Evolutionary conservation across 2,329 filamentous ascomycete species (phyloP).

Genomic region (Neonectria hederae): DNA sequence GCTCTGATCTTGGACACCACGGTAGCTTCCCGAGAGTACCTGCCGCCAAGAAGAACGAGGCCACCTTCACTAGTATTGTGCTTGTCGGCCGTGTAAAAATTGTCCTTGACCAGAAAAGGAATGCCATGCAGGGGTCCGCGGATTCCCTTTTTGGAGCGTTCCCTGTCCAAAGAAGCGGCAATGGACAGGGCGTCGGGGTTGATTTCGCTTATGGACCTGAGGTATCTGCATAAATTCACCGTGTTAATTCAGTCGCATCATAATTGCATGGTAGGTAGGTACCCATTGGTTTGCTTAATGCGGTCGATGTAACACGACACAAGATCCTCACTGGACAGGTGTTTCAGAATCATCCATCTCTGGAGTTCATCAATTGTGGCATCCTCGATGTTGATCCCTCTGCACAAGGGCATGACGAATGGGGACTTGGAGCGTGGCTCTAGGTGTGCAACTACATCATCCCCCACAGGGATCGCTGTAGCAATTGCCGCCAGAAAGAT

Average conservation of each 20-base stretch:
- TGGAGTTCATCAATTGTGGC: slow-evolving; percentile 14
- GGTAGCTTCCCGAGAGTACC: slow-evolving; percentile 14
- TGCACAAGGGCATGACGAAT: slow-evolving; percentile 9
- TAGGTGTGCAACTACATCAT: too few species aligned
- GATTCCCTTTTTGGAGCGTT: slow-evolving; percentile 40
- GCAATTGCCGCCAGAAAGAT: too few species aligned
- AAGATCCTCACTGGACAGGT: slow-evolving; percentile 12
- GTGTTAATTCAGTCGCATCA: background rate
- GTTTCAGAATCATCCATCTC: slow-evolving; percentile 10
- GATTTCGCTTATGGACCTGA: background rate
- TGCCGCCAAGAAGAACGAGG: slow-evolving; percentile 15
- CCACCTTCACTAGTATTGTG: slow-evolving; percentile 56
- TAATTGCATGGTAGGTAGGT: background rate
- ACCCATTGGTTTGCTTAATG: background rate
- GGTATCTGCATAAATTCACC: background rate
- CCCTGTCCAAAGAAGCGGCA: slow-evolving; percentile 45
- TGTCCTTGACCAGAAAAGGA: slow-evolving; percentile 72
- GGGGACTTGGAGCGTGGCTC: too few species aligned
- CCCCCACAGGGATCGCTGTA: too few species aligned
- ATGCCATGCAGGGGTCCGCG: slow-evolving; percentile 67
- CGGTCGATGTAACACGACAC: slow-evolving; percentile 31
- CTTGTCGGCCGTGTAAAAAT: slow-evolving; percentile 68
- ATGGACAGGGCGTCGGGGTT: slow-evolving; percentile 14
- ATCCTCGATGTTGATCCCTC: slow-evolving; percentile 20
- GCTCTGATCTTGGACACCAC: slow-evolving; percentile 15